Evolutionary conservation across 2,329 filamentous ascomycete genomes (phyloP).

Genomic region (Arthrobotrys iridis): DNA sequence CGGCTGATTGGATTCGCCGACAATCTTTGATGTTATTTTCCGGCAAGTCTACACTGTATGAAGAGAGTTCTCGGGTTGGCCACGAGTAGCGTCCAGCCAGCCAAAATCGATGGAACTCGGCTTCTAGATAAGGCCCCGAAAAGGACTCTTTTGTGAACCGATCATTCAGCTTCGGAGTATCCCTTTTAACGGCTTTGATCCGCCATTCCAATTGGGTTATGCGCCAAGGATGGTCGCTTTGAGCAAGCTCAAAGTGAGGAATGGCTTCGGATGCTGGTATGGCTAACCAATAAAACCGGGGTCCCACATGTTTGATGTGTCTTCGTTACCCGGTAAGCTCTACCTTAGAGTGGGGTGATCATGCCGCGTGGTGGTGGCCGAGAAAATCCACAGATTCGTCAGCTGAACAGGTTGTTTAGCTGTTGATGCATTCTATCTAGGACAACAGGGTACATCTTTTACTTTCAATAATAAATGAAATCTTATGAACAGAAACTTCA

Average conservation of each 20-base stretch:
- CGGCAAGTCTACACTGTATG: too few species aligned
- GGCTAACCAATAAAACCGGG: conserved; percentile 1
- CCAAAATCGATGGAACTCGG: neutral
- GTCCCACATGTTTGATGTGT: neutral
- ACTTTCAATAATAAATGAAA: neutral
- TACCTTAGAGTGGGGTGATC: neutral
- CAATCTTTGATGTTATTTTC: too few species aligned
- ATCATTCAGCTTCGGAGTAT: neutral
- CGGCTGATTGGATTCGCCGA: too few species aligned
- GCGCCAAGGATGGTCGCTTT: neutral
- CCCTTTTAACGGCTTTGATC: neutral
- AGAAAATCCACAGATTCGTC: conserved; percentile 7
- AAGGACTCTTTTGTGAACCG: neutral
- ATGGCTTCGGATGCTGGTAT: neutral
- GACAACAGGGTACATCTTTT: neutral
- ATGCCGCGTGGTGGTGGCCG: conserved; percentile 8
- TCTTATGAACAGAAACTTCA: neutral
- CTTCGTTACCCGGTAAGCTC: conserved; percentile 16
- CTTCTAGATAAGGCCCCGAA: neutral
- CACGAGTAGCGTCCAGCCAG: too few species aligned
- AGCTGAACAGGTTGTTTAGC: neutral
- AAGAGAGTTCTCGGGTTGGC: too few species aligned
- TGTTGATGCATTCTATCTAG: neutral
- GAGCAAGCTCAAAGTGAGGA: neutral
- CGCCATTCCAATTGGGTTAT: neutral